These are phyloP conservation scores for Hymenoscyphus infarciens DNA, from an alignment of 2,329 filamentous ascomycete genomes.

Conservation along the genomic window DNA sequence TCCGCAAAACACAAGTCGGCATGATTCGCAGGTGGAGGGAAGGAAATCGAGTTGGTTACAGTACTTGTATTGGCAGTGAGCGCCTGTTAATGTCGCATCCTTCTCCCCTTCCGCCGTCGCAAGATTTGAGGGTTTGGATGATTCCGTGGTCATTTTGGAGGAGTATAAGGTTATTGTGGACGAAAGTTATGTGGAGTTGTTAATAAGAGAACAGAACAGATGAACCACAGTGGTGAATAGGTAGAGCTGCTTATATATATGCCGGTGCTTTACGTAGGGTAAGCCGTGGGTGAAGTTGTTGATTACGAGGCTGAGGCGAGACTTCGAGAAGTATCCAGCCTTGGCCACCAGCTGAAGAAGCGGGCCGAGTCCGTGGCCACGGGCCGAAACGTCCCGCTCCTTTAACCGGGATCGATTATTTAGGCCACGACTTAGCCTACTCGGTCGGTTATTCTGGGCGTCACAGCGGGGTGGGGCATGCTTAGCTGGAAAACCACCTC, in stretches of 20 bases:
- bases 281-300: conserved; percentile 24
- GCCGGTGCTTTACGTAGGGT: no score
- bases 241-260: neutral
- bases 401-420: no score
- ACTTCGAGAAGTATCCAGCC: conserved; percentile 16
- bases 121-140: conserved; percentile 29
- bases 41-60: conserved; percentile 96
- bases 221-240: neutral
- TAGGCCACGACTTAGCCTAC: no score
- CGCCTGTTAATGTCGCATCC: conserved; percentile 82
- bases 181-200: conserved; percentile 4
- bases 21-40: conserved; percentile 90
- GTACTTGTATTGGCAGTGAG: conserved; percentile 85
- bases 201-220: neutral
- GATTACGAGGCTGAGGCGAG: conserved; percentile 28
- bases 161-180: conserved; percentile 12
- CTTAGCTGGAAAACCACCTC: no score
- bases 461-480: no score
- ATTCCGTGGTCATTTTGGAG: conserved; percentile 50
- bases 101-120: conserved; percentile 63
- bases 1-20: conserved; percentile 79
- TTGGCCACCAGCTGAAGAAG: conserved; percentile 10
- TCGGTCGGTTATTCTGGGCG: no score
- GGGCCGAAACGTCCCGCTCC: neutral
- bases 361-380: neutral